Conservation (phyloP, 129 eudicot genomes). For the Daucus carota region DH1_v3.0 NC_030386.2:30769501-30770000, state of each 20-base stretch:
- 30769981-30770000: slow-evolving; percentile 25
- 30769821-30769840: slow-evolving; percentile 21
- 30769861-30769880: slow-evolving; percentile 32
- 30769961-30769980: slow-evolving; percentile 33
- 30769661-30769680: slow-evolving; percentile 28
- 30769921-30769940: slow-evolving; percentile 26
- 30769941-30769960: slow-evolving; percentile 27
- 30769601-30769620: slow-evolving; percentile 37
- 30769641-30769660: slow-evolving; percentile 23
- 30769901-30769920: slow-evolving; percentile 33
- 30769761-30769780: slow-evolving; percentile 31
- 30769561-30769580: slow-evolving; percentile 26
- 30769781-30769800: slow-evolving; percentile 29
- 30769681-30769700: slow-evolving; percentile 35
- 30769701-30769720: slow-evolving; percentile 31
- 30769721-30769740: slow-evolving; percentile 27
- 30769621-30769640: slow-evolving; percentile 24
- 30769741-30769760: slow-evolving; percentile 30
- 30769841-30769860: slow-evolving; percentile 24
- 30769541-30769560: slow-evolving; percentile 32
- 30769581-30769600: slow-evolving; percentile 35
- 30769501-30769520: slow-evolving; percentile 35
- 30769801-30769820: slow-evolving; percentile 31
- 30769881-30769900: slow-evolving; percentile 18
- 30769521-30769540: slow-evolving; percentile 31